Evolutionary conservation across 768 basidiomycete genomes (phyloP), one percentile per base, ranked within the genome.

Genomic region (Phaeotremella fagi): DNA sequence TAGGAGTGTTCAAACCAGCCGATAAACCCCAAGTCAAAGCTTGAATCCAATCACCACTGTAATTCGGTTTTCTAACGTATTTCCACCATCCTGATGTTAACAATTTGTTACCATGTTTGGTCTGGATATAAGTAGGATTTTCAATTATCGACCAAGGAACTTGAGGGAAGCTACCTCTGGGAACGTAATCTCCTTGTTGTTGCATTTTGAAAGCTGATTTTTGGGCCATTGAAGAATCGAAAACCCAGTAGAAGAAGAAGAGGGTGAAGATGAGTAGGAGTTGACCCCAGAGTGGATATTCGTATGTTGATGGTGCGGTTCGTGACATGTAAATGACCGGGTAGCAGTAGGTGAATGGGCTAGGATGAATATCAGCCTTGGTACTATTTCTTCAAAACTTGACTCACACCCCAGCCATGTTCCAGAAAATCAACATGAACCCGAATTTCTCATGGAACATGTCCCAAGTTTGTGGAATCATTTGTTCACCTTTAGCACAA

Each of bases 291-390:
- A 85, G 87, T 4, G 89, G 85, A 80, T 91, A 97, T 33, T 79
- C 82, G 78, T 98, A 98, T 55, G 81, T 82, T 16, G 83, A 81
- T 2, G 92, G 88, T 55, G 95, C 84, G 74, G 90, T 87, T 3
- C 88, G 85, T n/a, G 88, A 86, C 88, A 99, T 97, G 79, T 91
- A 97, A 47, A 99, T 85, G 48, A 92, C 87, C 11, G 94, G 92
- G 80, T 97, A 99, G 60, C 88, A 88, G 72, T 99, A 99, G 38
- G 92, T 91, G 64, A 76, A 76, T 4, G 75, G 75, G 6, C 74
- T 75, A 49, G 4, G 18, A 38, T 45, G 33, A 50, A 7, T 35
- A 23, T 16, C 44, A 54, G 46, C 22, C 4, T 20, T 5, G 9
- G n/a, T 20, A 9, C 41, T 16, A 31, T 33, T 20, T 16, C 14